Conservation (phyloP, 441 rosid genomes). For the Syzygium malaccense region DNA sequence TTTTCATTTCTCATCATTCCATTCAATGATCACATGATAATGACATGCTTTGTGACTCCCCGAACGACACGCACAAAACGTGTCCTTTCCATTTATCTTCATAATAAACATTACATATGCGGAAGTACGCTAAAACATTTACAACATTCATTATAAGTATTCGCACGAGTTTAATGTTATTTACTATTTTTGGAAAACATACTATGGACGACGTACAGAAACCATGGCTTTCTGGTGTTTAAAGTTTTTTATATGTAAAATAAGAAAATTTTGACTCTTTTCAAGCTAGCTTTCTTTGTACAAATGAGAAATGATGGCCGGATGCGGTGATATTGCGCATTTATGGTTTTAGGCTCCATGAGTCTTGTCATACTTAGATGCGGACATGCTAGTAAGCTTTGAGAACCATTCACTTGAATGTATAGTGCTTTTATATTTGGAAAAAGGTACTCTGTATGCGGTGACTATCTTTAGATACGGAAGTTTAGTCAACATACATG, state of each 20-base stretch:
- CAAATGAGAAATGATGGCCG: background rate
- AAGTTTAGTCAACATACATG: background rate
- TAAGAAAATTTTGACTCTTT: background rate
- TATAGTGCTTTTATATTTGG: background rate
- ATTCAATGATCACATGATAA: no score
- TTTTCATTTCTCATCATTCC: no score
- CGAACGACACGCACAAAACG: no score
- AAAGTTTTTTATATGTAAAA: background rate
- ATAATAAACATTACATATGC: no score
- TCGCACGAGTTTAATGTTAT: background rate
- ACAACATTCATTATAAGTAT: no score
- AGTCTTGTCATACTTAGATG: background rate
- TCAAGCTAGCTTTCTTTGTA: background rate
- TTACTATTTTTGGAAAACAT: background rate
- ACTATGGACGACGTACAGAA: background rate
- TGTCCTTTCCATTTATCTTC: no score
- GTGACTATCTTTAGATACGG: background rate
- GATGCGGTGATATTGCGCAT: background rate
- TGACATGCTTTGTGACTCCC: no score
- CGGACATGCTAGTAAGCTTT: background rate
- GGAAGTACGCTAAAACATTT: no score
- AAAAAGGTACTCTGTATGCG: accelerated
- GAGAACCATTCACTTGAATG: background rate
- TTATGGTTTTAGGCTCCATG: accelerated
- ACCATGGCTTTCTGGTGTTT: background rate